Evolutionary conservation across 805 yeast genomes (phyloP).

Genomic region (Lachancea fermentati): DNA sequence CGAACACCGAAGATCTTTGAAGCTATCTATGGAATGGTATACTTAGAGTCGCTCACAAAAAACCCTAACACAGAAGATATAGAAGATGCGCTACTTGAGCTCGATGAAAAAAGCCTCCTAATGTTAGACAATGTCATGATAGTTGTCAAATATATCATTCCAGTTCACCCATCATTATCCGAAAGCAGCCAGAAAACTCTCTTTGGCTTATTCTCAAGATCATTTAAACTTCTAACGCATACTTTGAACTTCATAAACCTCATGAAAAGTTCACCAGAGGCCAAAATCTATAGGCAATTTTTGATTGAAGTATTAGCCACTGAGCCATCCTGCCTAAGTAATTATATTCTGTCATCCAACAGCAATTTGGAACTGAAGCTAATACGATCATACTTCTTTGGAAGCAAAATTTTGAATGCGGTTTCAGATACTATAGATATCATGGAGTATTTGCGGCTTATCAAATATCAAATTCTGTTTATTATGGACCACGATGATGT

Average conservation of each 20-base stretch:
- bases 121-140: slow-evolving; percentile 11
- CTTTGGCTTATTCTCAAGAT: slow-evolving; percentile 7
- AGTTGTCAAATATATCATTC: slow-evolving; percentile 18
- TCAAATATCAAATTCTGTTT: slow-evolving; percentile 20
- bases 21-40: slow-evolving; percentile 2
- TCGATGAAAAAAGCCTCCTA: not conserved
- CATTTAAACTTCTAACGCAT: slow-evolving; percentile 19
- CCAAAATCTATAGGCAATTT: slow-evolving; percentile 12
- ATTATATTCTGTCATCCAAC: slow-evolving; percentile 9
- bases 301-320: slow-evolving; percentile 12
- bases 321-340: slow-evolving; percentile 11
- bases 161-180: slow-evolving; percentile 23
- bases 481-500: slow-evolving; percentile 8
- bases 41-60: slow-evolving; percentile 2
- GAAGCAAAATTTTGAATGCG: slow-evolving; percentile 30
- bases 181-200: slow-evolving; percentile 6
- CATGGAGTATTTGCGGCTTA: slow-evolving; percentile 16
- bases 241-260: slow-evolving; percentile 15
- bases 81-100: not conserved
- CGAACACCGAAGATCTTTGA: too few species aligned
- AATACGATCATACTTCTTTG: slow-evolving; percentile 25
- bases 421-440: slow-evolving; percentile 17
- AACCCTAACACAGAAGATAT: slow-evolving; percentile 8
- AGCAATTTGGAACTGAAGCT: slow-evolving; percentile 9
- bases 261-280: slow-evolving; percentile 12